Base-by-base conservation (phyloP, 805 yeast species). In the Zygoascus bituminiphila region DNA sequence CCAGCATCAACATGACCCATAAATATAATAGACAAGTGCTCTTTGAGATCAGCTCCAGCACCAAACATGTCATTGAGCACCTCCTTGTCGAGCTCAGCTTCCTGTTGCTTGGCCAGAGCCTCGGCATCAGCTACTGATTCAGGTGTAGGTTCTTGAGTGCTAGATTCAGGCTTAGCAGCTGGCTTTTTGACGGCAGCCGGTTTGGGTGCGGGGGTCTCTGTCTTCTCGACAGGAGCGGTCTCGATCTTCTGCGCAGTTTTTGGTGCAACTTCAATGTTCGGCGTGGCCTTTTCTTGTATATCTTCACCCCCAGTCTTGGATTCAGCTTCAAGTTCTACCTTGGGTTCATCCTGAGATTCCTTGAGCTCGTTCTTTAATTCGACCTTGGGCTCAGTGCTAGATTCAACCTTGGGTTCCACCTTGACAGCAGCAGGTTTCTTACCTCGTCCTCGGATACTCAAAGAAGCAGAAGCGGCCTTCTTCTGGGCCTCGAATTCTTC, bases 1-100 rank as follows among this genome's bases (percentile, higher is more conserved):
- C 99, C 98, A 31, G 98, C 98, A 76, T 93, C 98, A 57, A 93
- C 99, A 65, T 93, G 99, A 60, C 99, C 99, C 98, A 93, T 93
- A 71, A 93, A 93, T 58, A 93, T 88, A 59, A 93, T 84, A 17
- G 97, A 89, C 65, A 93, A 78, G 71, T 93, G 98, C 66, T 91
- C 98, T 69, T 93, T 93, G 47, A 61, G 46, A 22, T 53, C 61
- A 45, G 54, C 57, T 37, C 53, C 60, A 62, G 95, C 95, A 55
- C 96, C 97, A 63, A 87, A 93, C 85, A 93, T 71, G 61, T 94
- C 98, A 50, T 78, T 82, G 55, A 93, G 88, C 55, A 89, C 78
- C 58, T 83, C 93, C 62, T 85, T 85, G 65, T 91, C 96, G 49
- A 89, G 75, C 60, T 77, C 79, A 35, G 84, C 91, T 63, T 84